Evolutionary conservation across 805 yeast genomes (phyloP).

Genomic region (Nakazawaea ishiwadae): DNA sequence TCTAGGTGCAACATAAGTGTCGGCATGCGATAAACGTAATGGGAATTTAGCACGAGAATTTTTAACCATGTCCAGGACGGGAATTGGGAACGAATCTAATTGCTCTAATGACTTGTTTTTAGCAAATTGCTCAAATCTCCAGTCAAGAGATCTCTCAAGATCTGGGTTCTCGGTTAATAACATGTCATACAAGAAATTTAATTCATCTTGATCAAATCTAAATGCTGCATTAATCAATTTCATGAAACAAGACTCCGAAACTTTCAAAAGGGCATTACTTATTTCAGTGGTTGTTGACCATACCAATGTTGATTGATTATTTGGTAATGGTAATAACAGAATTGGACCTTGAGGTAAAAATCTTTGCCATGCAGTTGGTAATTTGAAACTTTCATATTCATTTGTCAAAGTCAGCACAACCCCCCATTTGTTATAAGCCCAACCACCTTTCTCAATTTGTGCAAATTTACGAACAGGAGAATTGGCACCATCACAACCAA

Average conservation of each 20-base stretch:
- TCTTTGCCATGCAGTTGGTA: constrained; percentile 83
- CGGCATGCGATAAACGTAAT: constrained; percentile 83
- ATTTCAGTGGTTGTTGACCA: constrained; percentile 86
- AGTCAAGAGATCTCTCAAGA: constrained; percentile 19
- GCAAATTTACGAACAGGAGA: constrained; percentile 87
- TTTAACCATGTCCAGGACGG: constrained; percentile 51
- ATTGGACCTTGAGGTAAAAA: constrained; percentile 89
- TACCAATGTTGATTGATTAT: constrained; percentile 82
- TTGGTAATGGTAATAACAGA: constrained; percentile 87
- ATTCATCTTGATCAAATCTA: constrained; percentile 71
- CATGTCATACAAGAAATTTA: constrained; percentile 59
- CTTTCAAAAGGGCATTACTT: constrained; percentile 54
- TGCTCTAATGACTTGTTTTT: constrained; percentile 30
- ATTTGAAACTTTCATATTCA: constrained; percentile 63
- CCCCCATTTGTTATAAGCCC: constrained; percentile 86
- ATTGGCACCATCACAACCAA: constrained; percentile 95
- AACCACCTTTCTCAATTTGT: constrained; percentile 81
- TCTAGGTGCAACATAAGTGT: constrained; percentile 76
- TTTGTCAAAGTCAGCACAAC: constrained; percentile 86
- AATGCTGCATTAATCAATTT: constrained; percentile 81
- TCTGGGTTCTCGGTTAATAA: neutral
- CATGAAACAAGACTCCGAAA: constrained; percentile 59
- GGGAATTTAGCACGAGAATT: constrained; percentile 86
- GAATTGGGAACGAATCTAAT: constrained; percentile 62
- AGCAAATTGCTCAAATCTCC: constrained; percentile 52